Evolutionary conservation across 164 flowering plant genomes (phyloP), one percentile per base, ranked within the genome.

Genomic region (Macadamia tetraphylla): DNA sequence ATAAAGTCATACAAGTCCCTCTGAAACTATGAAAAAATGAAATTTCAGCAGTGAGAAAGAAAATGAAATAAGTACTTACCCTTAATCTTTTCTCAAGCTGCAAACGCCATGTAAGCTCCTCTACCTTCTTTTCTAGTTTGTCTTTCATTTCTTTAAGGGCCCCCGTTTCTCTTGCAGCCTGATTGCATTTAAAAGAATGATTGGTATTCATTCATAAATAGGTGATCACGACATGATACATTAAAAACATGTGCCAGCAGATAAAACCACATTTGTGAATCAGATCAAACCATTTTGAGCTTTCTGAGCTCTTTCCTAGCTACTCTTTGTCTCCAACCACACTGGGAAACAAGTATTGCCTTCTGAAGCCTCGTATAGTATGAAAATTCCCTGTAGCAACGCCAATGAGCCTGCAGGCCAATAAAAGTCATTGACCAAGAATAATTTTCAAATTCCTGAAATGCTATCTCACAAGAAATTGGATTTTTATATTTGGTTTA

Each of bases 111-210:
- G 98, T 87, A 76, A 95, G 97, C 68, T 95, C 99, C 77, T 95
- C 99, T 66, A 95, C 98, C 60, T 90, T 93, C 82, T 95, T 95
- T 83, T 95, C 98, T 62, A 95, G 85, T 77, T 90, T 95, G 85
- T 95, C 97, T 71, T 95, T 95, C 42, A 96, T 96, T 80, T 95
- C 98, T 85, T 91, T 91, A 52, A 92, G 97, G 42, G 96, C 97
- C 18, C 99, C 99, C 3, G 99, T 95, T 81, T 95, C 99, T 74
- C 96, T 84, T 63, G 96, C 81, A 87, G 98, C 99, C 99, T 95
- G 75, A 62, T 74, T 53, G 57, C 23, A 66, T 69, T 65, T 9
- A 63, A 17, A 69, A 9, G 10, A 52, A 51, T 7, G 29, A 49
- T 35, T 64, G 67, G 18, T 35, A 73, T 48, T 62, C 55, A 30